A percentile compares a stretch with the other conserved stretches of the same genome.
These are phyloP conservation scores for Adansonia madagascariensis DNA, from an alignment of 441 rosid species.

Conservation along the genomic window DNA sequence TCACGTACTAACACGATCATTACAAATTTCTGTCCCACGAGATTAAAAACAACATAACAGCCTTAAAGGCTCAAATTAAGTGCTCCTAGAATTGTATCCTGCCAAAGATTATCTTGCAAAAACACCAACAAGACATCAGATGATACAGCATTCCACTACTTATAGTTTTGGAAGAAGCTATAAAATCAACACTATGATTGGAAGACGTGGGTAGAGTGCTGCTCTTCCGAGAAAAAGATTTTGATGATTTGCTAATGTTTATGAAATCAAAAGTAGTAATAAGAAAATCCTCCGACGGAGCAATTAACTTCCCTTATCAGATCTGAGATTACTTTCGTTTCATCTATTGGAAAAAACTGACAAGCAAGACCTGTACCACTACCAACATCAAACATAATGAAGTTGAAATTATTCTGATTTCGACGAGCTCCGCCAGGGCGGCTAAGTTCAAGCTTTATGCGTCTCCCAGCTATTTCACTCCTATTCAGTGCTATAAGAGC, in stretches of 20 bases:
- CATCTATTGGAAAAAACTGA: too few species aligned
- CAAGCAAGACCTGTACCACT: too few species aligned
- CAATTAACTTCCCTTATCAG: too few species aligned
- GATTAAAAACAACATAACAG: background rate
- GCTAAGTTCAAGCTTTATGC: constrained; percentile 91
- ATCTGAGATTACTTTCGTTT: too few species aligned
- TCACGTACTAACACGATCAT: background rate
- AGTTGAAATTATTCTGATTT: constrained; percentile 28
- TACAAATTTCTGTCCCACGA: background rate
- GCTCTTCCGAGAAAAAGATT: too few species aligned
- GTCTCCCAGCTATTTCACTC: constrained; percentile 85
- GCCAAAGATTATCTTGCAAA: background rate
- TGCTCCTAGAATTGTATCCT: background rate
- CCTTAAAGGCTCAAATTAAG: background rate
- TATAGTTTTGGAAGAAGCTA: too few species aligned
- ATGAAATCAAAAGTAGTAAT: too few species aligned
- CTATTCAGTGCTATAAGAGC: constrained; percentile 78
- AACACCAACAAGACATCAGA: background rate
- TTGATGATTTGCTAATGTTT: too few species aligned
- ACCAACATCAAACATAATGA: background rate
- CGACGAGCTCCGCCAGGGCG: constrained; percentile 91
- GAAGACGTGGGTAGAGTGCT: too few species aligned
- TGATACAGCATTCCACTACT: too few species aligned
- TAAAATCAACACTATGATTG: too few species aligned
- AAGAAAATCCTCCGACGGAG: too few species aligned